A percentile compares a stretch with the other conserved stretches of the same genome.
phyloP scores from a whole-genome alignment of 768 basidiomycete species.

The Panus rudis region DNA sequence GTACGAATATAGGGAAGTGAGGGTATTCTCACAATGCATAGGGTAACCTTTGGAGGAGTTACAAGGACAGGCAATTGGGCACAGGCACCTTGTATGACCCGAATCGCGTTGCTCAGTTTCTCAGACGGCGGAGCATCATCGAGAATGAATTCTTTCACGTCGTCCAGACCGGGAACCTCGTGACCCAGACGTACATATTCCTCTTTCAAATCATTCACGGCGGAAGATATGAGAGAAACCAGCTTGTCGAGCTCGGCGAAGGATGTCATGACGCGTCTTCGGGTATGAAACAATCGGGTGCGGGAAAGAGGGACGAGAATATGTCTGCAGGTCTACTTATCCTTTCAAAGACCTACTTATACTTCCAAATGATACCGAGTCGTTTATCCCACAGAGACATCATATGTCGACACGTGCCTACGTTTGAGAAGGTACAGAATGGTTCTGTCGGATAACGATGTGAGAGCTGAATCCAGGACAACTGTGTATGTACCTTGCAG shows the following conservation, averaged over 20 bases:
- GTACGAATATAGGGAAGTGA: neutral
- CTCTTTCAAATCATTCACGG: constrained; percentile 26
- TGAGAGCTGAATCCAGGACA: too few relatives aligned
- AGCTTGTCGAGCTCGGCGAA: constrained; percentile 1
- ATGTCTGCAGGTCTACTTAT: too few relatives aligned
- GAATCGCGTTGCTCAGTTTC: neutral
- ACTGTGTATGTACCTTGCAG: too few relatives aligned
- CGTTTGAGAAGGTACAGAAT: too few relatives aligned
- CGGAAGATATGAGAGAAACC: constrained; percentile 23
- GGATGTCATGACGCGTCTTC: too few relatives aligned
- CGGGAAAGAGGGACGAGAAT: too few relatives aligned
- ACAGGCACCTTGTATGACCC: constrained; percentile 17
- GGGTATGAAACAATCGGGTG: too few relatives aligned
- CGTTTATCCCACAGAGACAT: too few relatives aligned
- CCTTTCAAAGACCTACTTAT: too few relatives aligned
- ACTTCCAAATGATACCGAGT: too few relatives aligned
- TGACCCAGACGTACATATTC: constrained; percentile 16
- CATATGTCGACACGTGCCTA: too few relatives aligned
- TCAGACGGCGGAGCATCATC: constrained; percentile 21
- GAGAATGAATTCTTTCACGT: constrained; percentile 25
- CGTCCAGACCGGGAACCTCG: constrained; percentile 14
- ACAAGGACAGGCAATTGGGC: constrained; percentile 15
- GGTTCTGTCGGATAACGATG: too few relatives aligned
- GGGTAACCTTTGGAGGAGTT: constrained; percentile 10
- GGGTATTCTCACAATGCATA: constrained; percentile 10